Evolutionary conservation across 1,284 basidiomycete species (phyloP).

Genomic region (Cutaneotrichosporon spelunceum): DNA sequence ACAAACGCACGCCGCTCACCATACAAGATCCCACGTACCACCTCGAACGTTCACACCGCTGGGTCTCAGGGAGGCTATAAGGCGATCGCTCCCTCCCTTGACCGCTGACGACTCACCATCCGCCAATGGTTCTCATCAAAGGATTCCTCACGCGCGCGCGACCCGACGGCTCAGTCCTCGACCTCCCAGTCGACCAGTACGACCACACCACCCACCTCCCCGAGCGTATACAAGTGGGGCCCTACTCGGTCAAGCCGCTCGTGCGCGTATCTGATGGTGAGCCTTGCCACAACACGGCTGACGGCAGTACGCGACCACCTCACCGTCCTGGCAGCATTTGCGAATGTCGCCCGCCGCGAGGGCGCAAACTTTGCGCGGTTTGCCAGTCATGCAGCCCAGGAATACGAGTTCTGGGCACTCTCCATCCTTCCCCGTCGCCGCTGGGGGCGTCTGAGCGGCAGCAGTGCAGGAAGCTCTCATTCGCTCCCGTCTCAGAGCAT

Average conservation of each 20-base stretch:
- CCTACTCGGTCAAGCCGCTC: constrained; percentile 15
- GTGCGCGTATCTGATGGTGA: constrained; percentile 17
- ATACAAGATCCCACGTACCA: too few species aligned
- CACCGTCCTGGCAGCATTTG: constrained; percentile 25
- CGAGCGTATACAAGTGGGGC: constrained; percentile 21
- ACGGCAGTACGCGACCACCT: constrained; percentile 30
- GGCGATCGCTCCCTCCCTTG: too few species aligned
- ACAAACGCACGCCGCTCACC: too few species aligned
- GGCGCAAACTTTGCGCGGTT: constrained; percentile 16
- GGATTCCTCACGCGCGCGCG: constrained; percentile 6
- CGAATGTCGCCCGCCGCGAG: constrained; percentile 4
- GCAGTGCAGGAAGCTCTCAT: not conserved
- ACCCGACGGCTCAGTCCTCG: constrained; percentile 23
- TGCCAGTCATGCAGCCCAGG: constrained; percentile 20
- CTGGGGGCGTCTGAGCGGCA: not conserved
- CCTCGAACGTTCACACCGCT: too few species aligned
- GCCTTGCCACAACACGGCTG: constrained; percentile 1
- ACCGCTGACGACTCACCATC: not conserved
- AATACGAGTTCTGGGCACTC: constrained; percentile 26
- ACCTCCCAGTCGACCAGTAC: constrained; percentile 26
- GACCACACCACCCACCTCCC: constrained; percentile 27
- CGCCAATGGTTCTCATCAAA: constrained; percentile 9
- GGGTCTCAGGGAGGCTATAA: not conserved
- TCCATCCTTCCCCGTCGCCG: constrained; percentile 13
- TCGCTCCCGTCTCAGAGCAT: not conserved